Evolutionary conservation across 1,139 yeast species (phyloP).

Genomic region (Groenewaldozyma sp.): DNA sequence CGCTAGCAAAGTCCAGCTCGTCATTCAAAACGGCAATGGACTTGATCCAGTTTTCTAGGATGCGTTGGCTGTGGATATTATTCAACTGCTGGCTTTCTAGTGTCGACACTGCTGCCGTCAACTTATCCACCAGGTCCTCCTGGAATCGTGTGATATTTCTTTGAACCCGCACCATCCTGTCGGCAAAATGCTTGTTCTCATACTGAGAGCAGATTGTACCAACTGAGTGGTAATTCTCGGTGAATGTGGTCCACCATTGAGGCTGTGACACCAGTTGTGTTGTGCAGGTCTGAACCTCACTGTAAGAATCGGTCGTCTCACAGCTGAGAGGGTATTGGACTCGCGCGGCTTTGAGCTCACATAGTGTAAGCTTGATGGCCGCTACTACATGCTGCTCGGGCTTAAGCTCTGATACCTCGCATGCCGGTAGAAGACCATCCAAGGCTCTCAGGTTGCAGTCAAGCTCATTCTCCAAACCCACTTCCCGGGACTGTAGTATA

Average conservation of each 20-base stretch:
- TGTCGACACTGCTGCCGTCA: too few species aligned
- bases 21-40: too few species aligned
- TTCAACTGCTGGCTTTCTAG: too few species aligned
- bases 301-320: background rate
- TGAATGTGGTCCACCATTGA: conserved; percentile 35
- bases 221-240: conserved; percentile 28
- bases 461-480: too few species aligned
- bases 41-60: too few species aligned
- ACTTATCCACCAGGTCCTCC: background rate
- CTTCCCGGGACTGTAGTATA: too few species aligned
- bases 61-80: too few species aligned
- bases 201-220: conserved; percentile 24
- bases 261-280: conserved; percentile 22
- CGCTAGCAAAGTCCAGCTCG: background rate
- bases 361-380: conserved; percentile 24
- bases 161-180: conserved; percentile 13
- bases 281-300: conserved; percentile 18
- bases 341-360: conserved; percentile 28
- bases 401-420: conserved; percentile 13
- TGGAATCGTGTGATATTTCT: background rate
- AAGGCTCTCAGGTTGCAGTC: conserved; percentile 19
- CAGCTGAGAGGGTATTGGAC: conserved; percentile 24
- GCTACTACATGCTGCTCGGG: conserved; percentile 18
- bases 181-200: conserved; percentile 12
- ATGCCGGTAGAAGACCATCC: conserved; percentile 19